Percentiles rank a stretch among this genome's conserved stretches.
Evolutionary conservation across 2,329 filamentous ascomycete species (phyloP).

Genomic region (Plectosphaerella plurivora): DNA sequence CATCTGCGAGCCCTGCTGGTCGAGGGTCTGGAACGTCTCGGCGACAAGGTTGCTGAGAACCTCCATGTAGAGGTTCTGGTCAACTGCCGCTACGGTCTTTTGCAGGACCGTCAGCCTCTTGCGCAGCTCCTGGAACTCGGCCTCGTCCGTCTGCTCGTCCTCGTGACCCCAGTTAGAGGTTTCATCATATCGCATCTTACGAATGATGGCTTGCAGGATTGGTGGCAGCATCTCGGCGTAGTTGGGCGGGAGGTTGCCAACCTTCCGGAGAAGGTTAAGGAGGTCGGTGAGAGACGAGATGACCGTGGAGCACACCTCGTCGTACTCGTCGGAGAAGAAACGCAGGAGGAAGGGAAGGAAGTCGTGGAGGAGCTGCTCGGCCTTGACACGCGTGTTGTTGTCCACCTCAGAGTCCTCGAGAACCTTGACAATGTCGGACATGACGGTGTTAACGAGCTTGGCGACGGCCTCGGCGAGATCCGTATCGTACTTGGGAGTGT

Average conservation of each 20-base stretch:
- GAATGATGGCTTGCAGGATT: slow-evolving; percentile 85
- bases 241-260: slow-evolving; percentile 65
- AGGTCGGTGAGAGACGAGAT: slow-evolving; percentile 92
- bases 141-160: slow-evolving; percentile 92
- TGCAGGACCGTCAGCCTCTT: slow-evolving; percentile 87
- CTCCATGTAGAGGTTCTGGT: slow-evolving; percentile 84
- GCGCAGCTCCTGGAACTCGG: slow-evolving; percentile 91
- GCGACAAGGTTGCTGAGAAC: slow-evolving; percentile 85
- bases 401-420: slow-evolving; percentile 64
- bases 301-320: slow-evolving; percentile 94
- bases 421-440: slow-evolving; percentile 81
- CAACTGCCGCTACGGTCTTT: slow-evolving; percentile 85
- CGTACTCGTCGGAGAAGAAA: slow-evolving; percentile 96
- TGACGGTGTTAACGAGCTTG: slow-evolving; percentile 87
- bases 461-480: slow-evolving; percentile 93
- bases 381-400: slow-evolving; percentile 63
- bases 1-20: slow-evolving; percentile 67
- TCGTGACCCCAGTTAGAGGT: slow-evolving; percentile 91
- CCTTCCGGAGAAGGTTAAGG: slow-evolving; percentile 82
- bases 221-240: slow-evolving; percentile 82
- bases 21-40: slow-evolving; percentile 77
- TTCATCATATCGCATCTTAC: slow-evolving; percentile 97
- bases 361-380: slow-evolving; percentile 74
- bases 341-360: slow-evolving; percentile 86
- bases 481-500: slow-evolving; percentile 85